A percentile compares a stretch with the other conserved stretches of the same genome.
Evolutionary conservation across 257 asterid species (phyloP).

Genomic region (Solanum appendiculatum): DNA sequence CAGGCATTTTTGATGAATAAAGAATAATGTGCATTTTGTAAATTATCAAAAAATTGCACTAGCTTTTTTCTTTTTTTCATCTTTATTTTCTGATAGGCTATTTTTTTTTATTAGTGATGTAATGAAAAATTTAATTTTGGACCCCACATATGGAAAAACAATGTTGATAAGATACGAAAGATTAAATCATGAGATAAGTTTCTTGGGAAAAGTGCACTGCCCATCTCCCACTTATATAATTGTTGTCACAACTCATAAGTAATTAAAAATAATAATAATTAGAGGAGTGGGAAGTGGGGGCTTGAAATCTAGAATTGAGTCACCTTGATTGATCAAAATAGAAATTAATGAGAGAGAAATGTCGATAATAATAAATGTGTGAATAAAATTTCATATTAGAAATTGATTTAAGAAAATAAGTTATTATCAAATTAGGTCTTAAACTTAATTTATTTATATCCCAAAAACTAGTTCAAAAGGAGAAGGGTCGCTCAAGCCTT

Average conservation of each 20-base stretch:
- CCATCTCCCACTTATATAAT: constrained; percentile 28
- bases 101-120: background rate
- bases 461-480: too few relatives aligned
- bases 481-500: too few relatives aligned
- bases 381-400: background rate
- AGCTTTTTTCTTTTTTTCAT: background rate
- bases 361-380: too few relatives aligned
- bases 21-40: background rate
- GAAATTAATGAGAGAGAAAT: too few relatives aligned
- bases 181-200: constrained; percentile 46
- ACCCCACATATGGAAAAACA: constrained; percentile 33
- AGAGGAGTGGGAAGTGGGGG: constrained; percentile 4
- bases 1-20: constrained; percentile 25
- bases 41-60: constrained; percentile 1
- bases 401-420: background rate
- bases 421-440: background rate
- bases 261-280: background rate
- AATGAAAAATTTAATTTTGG: constrained; percentile 14
- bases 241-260: constrained; percentile 2
- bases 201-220: constrained; percentile 63
- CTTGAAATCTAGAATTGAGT: background rate
- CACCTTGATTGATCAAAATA: background rate
- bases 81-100: background rate
- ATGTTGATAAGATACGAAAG: constrained; percentile 47
- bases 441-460: too few relatives aligned